These are phyloP conservation scores for Thalassiosira profunda DNA, from an alignment of 108 stramenopile genomes.

Conservation along the genomic window DNA sequence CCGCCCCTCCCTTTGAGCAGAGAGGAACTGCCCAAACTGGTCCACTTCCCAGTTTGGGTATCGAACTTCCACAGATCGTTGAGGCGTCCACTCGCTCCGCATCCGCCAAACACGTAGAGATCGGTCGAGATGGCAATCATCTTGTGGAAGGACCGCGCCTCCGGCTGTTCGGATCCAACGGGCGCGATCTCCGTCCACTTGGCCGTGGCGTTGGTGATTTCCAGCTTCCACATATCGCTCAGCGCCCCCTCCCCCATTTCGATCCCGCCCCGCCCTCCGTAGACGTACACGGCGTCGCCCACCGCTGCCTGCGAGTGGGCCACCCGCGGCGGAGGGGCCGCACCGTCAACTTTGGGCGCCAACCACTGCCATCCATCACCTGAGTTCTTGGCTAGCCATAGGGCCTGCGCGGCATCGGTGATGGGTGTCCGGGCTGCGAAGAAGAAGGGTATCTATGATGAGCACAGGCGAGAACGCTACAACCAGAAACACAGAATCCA, in stretches of 20 bases:
- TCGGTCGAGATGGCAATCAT: constrained; percentile 51
- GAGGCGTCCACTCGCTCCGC: constrained; percentile 53
- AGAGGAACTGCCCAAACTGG: constrained; percentile 1
- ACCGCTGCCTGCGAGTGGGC: constrained; percentile 68
- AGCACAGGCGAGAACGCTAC: no score
- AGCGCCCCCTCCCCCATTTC: constrained; percentile 61
- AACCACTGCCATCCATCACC: constrained; percentile 31
- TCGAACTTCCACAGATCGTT: constrained; percentile 67
- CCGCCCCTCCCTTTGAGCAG: constrained; percentile 63
- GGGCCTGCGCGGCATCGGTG: constrained; percentile 3
- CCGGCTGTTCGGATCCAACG: constrained; percentile 24
- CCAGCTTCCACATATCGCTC: constrained; percentile 68
- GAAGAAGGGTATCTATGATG: no score
- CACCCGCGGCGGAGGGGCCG: constrained; percentile 51
- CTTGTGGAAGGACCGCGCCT: constrained; percentile 69
- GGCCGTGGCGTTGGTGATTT: constrained; percentile 13
- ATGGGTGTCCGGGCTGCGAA: constrained; percentile 71
- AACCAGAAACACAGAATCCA: no score
- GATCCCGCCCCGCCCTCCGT: constrained; percentile 74
- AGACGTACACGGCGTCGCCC: constrained; percentile 47
- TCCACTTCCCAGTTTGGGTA: constrained; percentile 48
- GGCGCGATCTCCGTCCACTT: constrained; percentile 42
- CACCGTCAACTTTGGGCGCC: neutral
- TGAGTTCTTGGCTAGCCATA: constrained; percentile 16
- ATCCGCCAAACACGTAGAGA: constrained; percentile 77